Base-by-base conservation (phyloP, 2,329 filamentous ascomycete species). In the Rutstroemia sydowiana region DNA sequence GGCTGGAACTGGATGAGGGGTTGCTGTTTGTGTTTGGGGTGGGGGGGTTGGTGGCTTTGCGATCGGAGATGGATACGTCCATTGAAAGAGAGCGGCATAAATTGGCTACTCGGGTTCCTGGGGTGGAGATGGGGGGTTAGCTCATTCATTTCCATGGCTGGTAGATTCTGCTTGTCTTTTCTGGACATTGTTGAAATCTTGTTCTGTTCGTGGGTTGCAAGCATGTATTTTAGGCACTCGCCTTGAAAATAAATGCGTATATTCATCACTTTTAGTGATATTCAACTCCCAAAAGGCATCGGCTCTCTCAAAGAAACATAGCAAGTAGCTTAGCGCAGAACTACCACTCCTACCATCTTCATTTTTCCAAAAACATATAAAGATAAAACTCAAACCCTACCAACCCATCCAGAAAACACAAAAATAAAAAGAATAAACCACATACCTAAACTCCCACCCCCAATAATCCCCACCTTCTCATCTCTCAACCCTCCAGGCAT, bases 381-480 rank as follows among this genome's bases (percentile, higher is more conserved):
- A 26, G n/a, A n/a, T n/a, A n/a, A n/a, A n/a, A 5, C 36, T 16
- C n/a, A 34, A 30, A 36, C 8, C 7, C 3, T 8, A 18, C 8
- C 13, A 9, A 4, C 16, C 9, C 9, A 3, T 2, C 14, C 5
- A 9, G 2, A 5, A 36, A 36, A 13, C 34, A 36, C 31, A 39
- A 21, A 9, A 11, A 39, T 18, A 31, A 31, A 20, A 40, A 26
- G 42, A 34, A 20, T 30, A 37, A 39, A 42, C 2, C 20, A 53
- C 59, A 32, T 34, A 63, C 63, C 59, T 46, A 64, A 48, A 39
- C 56, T 54, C 8, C 64, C 63, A 46, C 51, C 60, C 2, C 64
- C 63, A 36, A 66, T 45, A 43, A 67, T 58, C 4, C 63, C 61
- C 10, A 66, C 53, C 3, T 56, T 51, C 42, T 66, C 63, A 34